Base-by-base conservation (phyloP, 805 yeast genomes). In the Candida easanensis region DNA sequence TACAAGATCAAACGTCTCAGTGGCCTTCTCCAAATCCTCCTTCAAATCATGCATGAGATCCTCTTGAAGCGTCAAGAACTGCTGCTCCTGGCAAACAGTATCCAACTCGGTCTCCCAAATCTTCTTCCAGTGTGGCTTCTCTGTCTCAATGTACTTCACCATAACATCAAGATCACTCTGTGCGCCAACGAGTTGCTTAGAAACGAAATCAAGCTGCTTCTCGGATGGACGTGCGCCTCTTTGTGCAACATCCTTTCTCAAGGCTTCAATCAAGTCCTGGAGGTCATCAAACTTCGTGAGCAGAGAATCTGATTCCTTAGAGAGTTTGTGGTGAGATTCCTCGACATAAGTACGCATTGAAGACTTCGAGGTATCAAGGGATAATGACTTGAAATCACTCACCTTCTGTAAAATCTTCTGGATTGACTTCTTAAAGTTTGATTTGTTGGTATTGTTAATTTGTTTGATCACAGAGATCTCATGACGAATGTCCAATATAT, bases 61-160 rank as follows among this genome's bases (percentile, higher is more conserved):
- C 55, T 88, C 97, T 62, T 91, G 97, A 16, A 88, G 73, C 43
- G 86, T 86, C 65, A 90, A 80, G 61, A 88, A 88, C 52, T 91
- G 95, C 62, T 93, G 98, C 57, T 90, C 97, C 56, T 88, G 96
- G 51, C 96, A 84, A 13, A 93, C 91, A 28, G 83, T 82, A 48
- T 88, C 93, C 43, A 93, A 73, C 58, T 89, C 97, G 5, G 82
- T 69, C 59, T 90, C 97, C 97, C 99, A 91, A 8, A 88, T 82
- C 52, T 78, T 78, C 58, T 87, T 86, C 96, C 98, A 89, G 25
- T 79, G 80, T 6, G 89, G 82, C 51, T 85, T 85, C 58, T 89
- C 98, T 4, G 70, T 68, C 1, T 63, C 56, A 31, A 93, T 82
- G 56, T 78, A 88, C 4, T 65, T 65, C n/a, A 74, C 71, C 74